phyloP scores from a whole-genome alignment of 148 eudicot genomes.

The Persicaria tinctoria region DNA sequence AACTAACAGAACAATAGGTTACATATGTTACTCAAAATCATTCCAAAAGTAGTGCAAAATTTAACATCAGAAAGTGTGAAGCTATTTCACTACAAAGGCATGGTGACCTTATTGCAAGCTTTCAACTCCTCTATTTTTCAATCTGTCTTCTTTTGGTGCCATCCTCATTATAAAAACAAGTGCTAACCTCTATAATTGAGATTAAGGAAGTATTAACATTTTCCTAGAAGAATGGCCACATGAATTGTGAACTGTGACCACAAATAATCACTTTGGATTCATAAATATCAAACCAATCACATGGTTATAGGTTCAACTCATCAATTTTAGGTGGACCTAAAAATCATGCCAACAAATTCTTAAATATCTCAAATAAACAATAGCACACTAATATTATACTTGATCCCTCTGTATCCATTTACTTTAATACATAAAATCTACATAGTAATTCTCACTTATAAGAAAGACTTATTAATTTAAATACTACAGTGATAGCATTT shows the following conservation, averaged over 20 bases:
- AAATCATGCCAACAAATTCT: not conserved
- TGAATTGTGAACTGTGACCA: not conserved
- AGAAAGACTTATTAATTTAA: not conserved
- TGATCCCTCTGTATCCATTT: too few relatives aligned
- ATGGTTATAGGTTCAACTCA: not conserved
- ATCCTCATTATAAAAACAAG: not conserved
- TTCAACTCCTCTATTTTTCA: not conserved
- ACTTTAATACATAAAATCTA: not conserved
- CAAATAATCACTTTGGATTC: not conserved
- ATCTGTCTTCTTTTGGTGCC: not conserved
- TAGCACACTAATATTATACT: not conserved
- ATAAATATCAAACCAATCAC: constrained; percentile 4
- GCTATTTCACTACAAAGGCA: not conserved
- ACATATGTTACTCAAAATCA: not conserved
- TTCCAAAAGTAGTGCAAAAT: constrained; percentile 8
- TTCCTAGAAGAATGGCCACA: not conserved
- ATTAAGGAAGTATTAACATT: not conserved
- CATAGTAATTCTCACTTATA: not conserved
- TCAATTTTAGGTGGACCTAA: constrained; percentile 1
- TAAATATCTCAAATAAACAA: not conserved
- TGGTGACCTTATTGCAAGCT: not conserved
- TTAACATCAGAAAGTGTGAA: not conserved
- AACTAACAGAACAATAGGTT: not conserved
- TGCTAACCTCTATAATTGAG: not conserved
- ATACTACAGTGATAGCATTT: not conserved